A percentile compares a stretch with the other conserved stretches of the same genome.
These are phyloP conservation scores for Favolaschia claudopus DNA, from an alignment of 768 basidiomycete species.

Conservation along the genomic window DNA sequence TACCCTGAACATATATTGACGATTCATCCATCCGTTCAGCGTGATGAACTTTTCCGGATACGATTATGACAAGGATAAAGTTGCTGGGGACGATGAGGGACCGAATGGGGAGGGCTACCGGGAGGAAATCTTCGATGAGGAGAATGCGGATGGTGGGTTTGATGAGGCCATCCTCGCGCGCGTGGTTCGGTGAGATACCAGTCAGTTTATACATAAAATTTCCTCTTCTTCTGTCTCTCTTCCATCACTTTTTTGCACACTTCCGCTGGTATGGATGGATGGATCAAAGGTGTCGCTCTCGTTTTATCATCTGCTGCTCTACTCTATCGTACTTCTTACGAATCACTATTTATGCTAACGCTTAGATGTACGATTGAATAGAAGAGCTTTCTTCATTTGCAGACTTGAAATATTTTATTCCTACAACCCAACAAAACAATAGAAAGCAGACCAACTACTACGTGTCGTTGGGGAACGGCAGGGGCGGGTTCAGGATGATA, in stretches of 20 bases:
- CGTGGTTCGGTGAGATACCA: constrained; percentile 8
- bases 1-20: constrained; percentile 5
- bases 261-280: constrained; percentile 8
- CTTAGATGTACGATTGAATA: too few species aligned
- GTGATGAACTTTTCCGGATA: constrained; percentile 72
- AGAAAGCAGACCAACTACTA: constrained; percentile 56
- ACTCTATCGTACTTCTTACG: too few species aligned
- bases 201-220: too few species aligned
- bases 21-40: constrained; percentile 34
- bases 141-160: constrained; percentile 16
- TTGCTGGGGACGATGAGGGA: constrained; percentile 61
- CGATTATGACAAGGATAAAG: constrained; percentile 58
- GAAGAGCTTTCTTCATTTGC: too few species aligned
- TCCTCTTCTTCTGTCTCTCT: neutral
- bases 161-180: constrained; percentile 25
- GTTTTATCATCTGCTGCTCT: too few species aligned
- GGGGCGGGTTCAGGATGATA: constrained; percentile 13
- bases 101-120: constrained; percentile 50
- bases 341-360: too few species aligned
- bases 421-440: too few species aligned
- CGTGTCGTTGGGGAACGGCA: constrained; percentile 31
- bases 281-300: too few species aligned
- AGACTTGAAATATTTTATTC: too few species aligned
- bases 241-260: too few species aligned
- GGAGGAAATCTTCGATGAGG: constrained; percentile 5